These are phyloP conservation scores for Arxiozyma telluris DNA, from an alignment of 1,139 yeast species.

Conservation along the genomic window DNA sequence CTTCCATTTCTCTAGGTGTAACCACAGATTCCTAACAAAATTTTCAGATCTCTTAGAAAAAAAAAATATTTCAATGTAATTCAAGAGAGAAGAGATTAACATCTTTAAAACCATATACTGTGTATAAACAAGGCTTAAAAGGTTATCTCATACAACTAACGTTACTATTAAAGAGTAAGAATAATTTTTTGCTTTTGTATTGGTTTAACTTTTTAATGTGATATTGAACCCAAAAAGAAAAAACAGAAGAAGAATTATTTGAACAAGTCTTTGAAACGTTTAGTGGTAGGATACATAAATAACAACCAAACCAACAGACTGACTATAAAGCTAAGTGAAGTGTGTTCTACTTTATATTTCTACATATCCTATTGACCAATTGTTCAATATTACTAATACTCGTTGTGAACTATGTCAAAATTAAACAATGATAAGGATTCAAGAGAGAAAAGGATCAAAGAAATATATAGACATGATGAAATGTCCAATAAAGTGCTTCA, in stretches of 20 bases:
- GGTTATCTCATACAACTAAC: too few relatives aligned
- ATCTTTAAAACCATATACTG: too few relatives aligned
- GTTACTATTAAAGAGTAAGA: neutral
- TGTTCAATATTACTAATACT: too few relatives aligned
- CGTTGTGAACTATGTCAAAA: neutral
- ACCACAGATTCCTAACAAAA: neutral
- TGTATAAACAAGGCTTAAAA: too few relatives aligned
- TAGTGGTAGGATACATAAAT: too few relatives aligned
- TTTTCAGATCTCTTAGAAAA: neutral
- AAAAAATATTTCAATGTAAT: too few relatives aligned
- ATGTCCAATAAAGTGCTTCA: slow-evolving; percentile 71
- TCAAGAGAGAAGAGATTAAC: neutral
- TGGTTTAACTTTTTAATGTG: neutral
- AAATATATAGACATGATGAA: slow-evolving; percentile 46
- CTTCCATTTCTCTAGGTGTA: neutral
- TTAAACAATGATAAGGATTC: slow-evolving; percentile 9
- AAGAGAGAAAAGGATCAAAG: slow-evolving; percentile 21
- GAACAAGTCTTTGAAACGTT: neutral
- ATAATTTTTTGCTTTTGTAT: neutral
- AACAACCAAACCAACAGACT: neutral
- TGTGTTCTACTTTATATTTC: neutral
- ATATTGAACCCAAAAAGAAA: neutral
- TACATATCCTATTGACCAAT: neutral
- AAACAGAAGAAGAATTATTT: too few relatives aligned
- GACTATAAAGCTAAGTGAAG: neutral